Evolutionary conservation across 345 rosid species (phyloP), one percentile per base, ranked within the genome.

Genomic region (Euphorbia peplus): DNA sequence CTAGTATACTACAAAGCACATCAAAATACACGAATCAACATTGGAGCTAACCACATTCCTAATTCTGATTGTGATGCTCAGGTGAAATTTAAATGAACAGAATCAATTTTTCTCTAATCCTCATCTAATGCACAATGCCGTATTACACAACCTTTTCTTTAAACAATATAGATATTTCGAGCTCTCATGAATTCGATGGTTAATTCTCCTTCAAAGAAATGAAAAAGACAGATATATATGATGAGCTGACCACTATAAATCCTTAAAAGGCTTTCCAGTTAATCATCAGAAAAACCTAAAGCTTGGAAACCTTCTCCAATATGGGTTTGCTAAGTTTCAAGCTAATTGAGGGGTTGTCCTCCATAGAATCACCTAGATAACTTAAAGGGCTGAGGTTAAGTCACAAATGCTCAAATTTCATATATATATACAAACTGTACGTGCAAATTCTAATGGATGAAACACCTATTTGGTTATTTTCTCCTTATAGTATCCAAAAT

Each of bases 1-100:
- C 73, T 78, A 63, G 80, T 21, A 70, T 68, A 81, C 93, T 88
- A 76, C 79, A 78, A 55, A 42, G 68, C 24, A 19, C 44, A 48
- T 19, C 52, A 47, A 53, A 62, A 28, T 48, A 24, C 30, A 10
- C 41, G 22, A 37, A 64, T 29, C 41, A 68, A 41, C 18, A 41
- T 32, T 28, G 7, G 21, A 65, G 57, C n/a, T 26, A 29, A 7
- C 13, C 19, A 21, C 39, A 52, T 66, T 66, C 56, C 32, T 19
- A 39, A 2, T 13, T 47, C 44, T 4, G 50, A 25, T 13, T 47
- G 52, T 4, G 50, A 25, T 21, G 22, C 18, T 21, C 51, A 14
- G 32, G 10, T 19, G 35, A 67, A 63, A 1, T 22, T 41, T 64
- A 51, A 37, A 22, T 60, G 58, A 60, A 58, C 32, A 55, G 16